Evolutionary conservation across 495 filamentous ascomycete species (phyloP).

Genomic region (Trichoderma orchidacearum): DNA sequence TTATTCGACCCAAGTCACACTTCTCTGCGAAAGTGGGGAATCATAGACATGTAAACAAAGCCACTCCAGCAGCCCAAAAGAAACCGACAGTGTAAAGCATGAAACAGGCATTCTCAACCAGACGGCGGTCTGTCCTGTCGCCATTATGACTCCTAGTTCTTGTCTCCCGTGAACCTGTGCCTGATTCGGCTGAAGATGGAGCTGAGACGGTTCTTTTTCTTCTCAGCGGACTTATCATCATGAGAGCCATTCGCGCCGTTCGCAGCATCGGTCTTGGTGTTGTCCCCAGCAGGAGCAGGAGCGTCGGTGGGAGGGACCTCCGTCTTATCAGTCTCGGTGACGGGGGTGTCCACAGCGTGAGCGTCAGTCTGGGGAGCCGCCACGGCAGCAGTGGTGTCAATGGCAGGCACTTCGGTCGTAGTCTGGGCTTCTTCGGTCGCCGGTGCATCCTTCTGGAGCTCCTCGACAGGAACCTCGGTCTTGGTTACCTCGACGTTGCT

Average conservation of each 20-base stretch:
- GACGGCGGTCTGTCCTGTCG: not conserved
- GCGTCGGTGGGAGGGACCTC: conserved; percentile 10
- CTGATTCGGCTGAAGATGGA: conserved; percentile 45
- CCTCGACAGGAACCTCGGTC: conserved; percentile 6
- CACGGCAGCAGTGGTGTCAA: conserved; percentile 6
- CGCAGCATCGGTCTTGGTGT: conserved; percentile 13
- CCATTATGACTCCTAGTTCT: not conserved
- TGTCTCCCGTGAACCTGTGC: conserved; percentile 31
- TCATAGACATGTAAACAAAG: conserved; percentile 4
- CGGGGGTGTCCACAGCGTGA: conserved; percentile 4
- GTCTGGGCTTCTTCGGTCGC: conserved; percentile 9
- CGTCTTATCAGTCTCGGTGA: conserved; percentile 5
- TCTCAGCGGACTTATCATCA: conserved; percentile 14
- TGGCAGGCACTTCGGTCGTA: conserved; percentile 6
- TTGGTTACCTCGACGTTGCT: not conserved
- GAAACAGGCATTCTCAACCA: not conserved
- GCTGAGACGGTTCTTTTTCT: conserved; percentile 45
- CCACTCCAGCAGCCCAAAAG: not conserved
- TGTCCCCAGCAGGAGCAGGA: conserved; percentile 9
- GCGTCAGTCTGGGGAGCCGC: conserved; percentile 9
- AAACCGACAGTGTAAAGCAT: not conserved
- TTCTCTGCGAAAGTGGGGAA: conserved; percentile 2
- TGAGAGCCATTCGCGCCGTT: conserved; percentile 14
- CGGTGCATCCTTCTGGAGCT: conserved; percentile 10
- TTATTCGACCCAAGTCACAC: not conserved